Conservation (phyloP, 176 grass and related monocot genomes). For the Carex scoparia region DNA sequence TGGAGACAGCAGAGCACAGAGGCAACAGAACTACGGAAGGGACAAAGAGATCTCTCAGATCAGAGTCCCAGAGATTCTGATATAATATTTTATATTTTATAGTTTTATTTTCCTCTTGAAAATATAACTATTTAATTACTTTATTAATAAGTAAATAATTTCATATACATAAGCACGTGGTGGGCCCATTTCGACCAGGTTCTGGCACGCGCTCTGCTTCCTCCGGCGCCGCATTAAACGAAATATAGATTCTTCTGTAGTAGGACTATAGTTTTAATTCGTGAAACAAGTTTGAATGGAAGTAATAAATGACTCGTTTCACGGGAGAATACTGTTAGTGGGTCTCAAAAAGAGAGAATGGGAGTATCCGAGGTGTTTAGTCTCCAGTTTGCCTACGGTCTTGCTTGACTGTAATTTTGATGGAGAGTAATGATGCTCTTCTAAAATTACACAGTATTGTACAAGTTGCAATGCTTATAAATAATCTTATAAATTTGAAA, state of each 20-base stretch:
- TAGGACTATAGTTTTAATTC: not conserved
- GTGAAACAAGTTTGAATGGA: not conserved
- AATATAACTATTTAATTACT: too few species aligned
- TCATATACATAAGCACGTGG: not conserved
- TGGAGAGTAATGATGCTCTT: too few species aligned
- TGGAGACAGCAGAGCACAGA: not conserved
- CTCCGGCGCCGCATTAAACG: not conserved
- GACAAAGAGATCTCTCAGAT: not conserved
- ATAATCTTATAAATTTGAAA: too few species aligned
- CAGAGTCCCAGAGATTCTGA: slow-evolving; percentile 1
- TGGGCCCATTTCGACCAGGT: not conserved
- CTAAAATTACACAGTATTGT: not conserved
- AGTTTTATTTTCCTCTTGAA: too few species aligned
- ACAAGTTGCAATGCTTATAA: too few species aligned
- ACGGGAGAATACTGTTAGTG: not conserved
- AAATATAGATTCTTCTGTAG: not conserved
- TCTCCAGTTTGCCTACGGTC: not conserved
- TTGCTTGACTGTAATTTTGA: not conserved
- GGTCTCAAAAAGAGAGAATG: not conserved
- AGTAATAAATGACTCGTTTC: not conserved
- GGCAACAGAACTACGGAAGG: not conserved
- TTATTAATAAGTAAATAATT: not conserved
- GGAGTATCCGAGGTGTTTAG: not conserved
- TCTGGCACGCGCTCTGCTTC: not conserved
- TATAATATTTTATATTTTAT: not conserved